phyloP scores from a whole-genome alignment of 1,139 yeast genomes.

The Meyerozyma elateridarum region DNA sequence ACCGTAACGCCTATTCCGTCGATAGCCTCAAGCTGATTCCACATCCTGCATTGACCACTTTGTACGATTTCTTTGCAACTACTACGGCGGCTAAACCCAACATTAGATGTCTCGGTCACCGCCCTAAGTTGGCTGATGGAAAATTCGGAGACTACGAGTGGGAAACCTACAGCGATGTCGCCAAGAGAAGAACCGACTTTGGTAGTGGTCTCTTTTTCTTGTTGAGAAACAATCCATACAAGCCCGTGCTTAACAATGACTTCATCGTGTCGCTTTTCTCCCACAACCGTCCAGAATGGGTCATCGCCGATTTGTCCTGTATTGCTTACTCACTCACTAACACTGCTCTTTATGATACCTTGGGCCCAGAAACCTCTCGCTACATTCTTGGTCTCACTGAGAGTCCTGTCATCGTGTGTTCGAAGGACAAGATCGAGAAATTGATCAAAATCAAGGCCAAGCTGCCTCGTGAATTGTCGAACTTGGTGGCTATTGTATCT shows the following conservation, averaged over 20 bases:
- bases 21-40: conserved; percentile 36
- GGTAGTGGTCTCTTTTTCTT: conserved; percentile 64
- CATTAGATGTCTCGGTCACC: conserved; percentile 46
- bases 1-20: conserved; percentile 40
- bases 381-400: conserved; percentile 55
- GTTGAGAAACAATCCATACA: conserved; percentile 41
- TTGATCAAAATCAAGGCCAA: conserved; percentile 34
- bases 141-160: conserved; percentile 45
- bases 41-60: conserved; percentile 50
- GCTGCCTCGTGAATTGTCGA: conserved; percentile 16
- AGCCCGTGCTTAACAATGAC: conserved; percentile 15
- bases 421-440: conserved; percentile 42
- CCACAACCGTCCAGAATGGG: conserved; percentile 58
- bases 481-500: conserved; percentile 34
- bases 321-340: conserved; percentile 45
- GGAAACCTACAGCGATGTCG: conserved; percentile 40
- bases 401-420: conserved; percentile 50
- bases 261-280: conserved; percentile 55
- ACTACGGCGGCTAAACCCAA: conserved; percentile 33
- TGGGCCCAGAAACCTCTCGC: conserved; percentile 56
- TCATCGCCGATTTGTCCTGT: conserved; percentile 56
- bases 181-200: conserved; percentile 40
- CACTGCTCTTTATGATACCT: conserved; percentile 63
- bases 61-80: conserved; percentile 44
- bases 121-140: conserved; percentile 36